A percentile compares a stretch with the other conserved stretches of the same genome.
These are phyloP conservation scores for Suhomyces choctaworum DNA, from an alignment of 1,139 yeast genomes.

Conservation along the genomic window DNA sequence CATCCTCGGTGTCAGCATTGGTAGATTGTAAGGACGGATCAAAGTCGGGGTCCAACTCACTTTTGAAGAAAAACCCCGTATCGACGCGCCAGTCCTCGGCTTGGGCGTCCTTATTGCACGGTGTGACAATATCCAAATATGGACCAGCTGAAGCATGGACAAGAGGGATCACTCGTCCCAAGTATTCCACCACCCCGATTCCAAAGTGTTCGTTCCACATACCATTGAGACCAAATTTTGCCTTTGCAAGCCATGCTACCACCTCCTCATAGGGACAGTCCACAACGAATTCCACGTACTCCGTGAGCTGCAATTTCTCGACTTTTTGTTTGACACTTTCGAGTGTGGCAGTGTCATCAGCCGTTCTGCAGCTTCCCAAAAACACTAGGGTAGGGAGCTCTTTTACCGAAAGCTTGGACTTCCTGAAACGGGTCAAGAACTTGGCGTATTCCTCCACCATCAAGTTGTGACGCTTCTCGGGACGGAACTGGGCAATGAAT, in stretches of 20 bases:
- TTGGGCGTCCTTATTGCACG: slow-evolving; percentile 16
- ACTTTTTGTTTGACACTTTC: slow-evolving; percentile 48
- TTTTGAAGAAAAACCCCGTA: slow-evolving; percentile 75
- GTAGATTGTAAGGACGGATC: slow-evolving; percentile 27
- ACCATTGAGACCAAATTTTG: slow-evolving; percentile 83
- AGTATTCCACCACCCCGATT: slow-evolving; percentile 92
- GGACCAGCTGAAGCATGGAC: slow-evolving; percentile 98
- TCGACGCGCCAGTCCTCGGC: slow-evolving; percentile 36
- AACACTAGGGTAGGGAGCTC: slow-evolving; percentile 58
- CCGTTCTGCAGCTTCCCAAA: slow-evolving; percentile 82
- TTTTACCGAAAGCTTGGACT: slow-evolving; percentile 18
- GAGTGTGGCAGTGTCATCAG: slow-evolving; percentile 64
- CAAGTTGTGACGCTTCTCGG: slow-evolving; percentile 86
- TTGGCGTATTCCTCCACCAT: slow-evolving; percentile 62
- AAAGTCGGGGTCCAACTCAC: slow-evolving; percentile 60
- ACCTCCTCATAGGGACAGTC: slow-evolving; percentile 76
- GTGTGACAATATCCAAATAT: slow-evolving; percentile 69
- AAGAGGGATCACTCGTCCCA: slow-evolving; percentile 79
- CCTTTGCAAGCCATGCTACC: slow-evolving; percentile 50
- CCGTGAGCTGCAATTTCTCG: slow-evolving; percentile 44
- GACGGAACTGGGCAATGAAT: slow-evolving; percentile 90
- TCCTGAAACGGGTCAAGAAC: slow-evolving; percentile 37
- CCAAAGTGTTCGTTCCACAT: slow-evolving; percentile 99
- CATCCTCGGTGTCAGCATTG: neutral
- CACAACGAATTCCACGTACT: slow-evolving; percentile 62